A percentile compares a stretch with the other conserved stretches of the same genome.
Conservation (phyloP, 78 protist genomes). For the Planoprotostelium fungivorum region DNA sequence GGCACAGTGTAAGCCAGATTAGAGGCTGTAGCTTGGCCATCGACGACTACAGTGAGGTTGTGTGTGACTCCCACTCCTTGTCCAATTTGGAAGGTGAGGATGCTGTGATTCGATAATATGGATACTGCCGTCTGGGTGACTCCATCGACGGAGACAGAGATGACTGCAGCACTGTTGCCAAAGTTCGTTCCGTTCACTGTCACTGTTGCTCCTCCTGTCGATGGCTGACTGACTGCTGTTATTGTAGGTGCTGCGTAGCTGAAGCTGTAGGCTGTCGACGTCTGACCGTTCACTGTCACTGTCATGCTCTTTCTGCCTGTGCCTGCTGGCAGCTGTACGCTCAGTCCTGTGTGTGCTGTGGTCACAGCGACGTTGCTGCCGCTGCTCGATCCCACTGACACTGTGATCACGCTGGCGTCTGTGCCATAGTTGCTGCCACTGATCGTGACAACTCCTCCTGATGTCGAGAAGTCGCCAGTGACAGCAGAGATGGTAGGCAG, state of each 20-base stretch:
- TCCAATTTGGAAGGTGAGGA: neutral
- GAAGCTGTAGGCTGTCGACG: neutral
- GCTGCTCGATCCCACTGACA: no score
- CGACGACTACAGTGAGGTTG: neutral
- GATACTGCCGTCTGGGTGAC: neutral
- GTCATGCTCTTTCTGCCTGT: no score
- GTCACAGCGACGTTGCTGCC: no score
- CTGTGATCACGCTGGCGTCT: slow-evolving; percentile 1
- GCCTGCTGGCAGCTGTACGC: no score
- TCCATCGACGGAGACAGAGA: neutral
- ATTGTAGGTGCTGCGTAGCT: neutral
- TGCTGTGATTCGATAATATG: neutral
- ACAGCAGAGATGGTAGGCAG: slow-evolving; percentile 7
- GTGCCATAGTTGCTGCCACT: slow-evolving; percentile 5
- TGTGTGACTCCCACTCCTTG: neutral
- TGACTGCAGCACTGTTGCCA: neutral
- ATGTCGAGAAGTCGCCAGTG: slow-evolving; percentile 3
- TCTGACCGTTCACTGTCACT: slow-evolving; percentile 5
- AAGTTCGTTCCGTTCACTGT: neutral
- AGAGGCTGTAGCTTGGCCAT: neutral
- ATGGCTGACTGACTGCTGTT: no score
- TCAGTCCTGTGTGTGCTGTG: no score
- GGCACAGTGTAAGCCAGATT: neutral
- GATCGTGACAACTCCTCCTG: neutral
- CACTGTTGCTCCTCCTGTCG: neutral